phyloP scores from a whole-genome alignment of 257 asterid species.

The Jacaranda copaia region DNA sequence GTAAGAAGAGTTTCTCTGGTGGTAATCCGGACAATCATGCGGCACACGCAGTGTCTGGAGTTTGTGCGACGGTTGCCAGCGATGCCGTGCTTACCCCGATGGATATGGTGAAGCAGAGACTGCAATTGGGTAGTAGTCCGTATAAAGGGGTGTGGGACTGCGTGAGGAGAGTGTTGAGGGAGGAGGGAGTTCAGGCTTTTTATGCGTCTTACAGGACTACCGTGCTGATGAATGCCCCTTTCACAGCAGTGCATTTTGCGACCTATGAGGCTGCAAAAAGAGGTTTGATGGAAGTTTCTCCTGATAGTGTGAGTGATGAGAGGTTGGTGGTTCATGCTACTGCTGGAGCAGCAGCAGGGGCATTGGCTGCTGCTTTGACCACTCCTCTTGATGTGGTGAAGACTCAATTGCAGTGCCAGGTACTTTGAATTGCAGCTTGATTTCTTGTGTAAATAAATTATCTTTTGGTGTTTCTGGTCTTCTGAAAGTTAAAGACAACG shows the following conservation, averaged over 20 bases:
- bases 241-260: slow-evolving; percentile 90
- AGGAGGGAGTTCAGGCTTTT: slow-evolving; percentile 84
- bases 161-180: slow-evolving; percentile 71
- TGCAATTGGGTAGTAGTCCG: slow-evolving; percentile 82
- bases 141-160: slow-evolving; percentile 89
- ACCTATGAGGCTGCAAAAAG: slow-evolving; percentile 88
- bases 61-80: slow-evolving; percentile 87
- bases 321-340: slow-evolving; percentile 84
- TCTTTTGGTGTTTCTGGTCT: neutral
- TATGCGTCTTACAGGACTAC: slow-evolving; percentile 89
- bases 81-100: slow-evolving; percentile 93
- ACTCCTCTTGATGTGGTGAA: slow-evolving; percentile 97
- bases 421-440: slow-evolving; percentile 32
- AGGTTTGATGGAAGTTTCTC: slow-evolving; percentile 73
- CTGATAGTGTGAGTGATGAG: slow-evolving; percentile 71
- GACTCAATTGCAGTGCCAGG: slow-evolving; percentile 99
- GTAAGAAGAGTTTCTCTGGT: slow-evolving; percentile 71
- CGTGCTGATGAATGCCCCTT: slow-evolving; percentile 94
- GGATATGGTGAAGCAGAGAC: slow-evolving; percentile 99
- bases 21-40: slow-evolving; percentile 70
- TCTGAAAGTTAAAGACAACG: neutral
- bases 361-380: slow-evolving; percentile 79
- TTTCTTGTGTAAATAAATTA: neutral
- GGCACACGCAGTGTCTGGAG: slow-evolving; percentile 86
- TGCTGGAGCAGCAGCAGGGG: slow-evolving; percentile 98